Evolutionary conservation across 2,329 filamentous ascomycete genomes (phyloP).

Genomic region (Chaetomiaceae sp.): DNA sequence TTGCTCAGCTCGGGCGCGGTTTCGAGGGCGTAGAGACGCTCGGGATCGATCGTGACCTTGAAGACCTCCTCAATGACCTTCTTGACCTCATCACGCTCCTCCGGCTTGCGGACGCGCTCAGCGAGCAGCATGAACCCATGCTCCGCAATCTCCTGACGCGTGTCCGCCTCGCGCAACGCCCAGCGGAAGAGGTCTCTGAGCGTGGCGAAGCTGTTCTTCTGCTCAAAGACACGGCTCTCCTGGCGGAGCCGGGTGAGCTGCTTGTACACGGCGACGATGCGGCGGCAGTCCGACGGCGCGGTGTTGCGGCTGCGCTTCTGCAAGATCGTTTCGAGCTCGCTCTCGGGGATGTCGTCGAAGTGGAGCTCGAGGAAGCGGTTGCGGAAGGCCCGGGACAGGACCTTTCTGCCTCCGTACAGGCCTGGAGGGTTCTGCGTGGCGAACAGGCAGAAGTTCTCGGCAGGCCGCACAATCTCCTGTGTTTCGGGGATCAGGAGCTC

Average conservation of each 20-base stretch:
- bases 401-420: conserved; percentile 90
- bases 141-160: conserved; percentile 78
- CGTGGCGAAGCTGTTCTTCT: conserved; percentile 96
- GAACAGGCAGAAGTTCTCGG: conserved; percentile 95
- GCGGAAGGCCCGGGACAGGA: conserved; percentile 87
- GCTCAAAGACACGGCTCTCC: conserved; percentile 87
- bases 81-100: conserved; percentile 81
- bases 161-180: conserved; percentile 81
- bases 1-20: conserved; percentile 53
- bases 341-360: conserved; percentile 95
- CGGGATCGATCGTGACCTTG: conserved; percentile 75
- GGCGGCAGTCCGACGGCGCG: conserved; percentile 82
- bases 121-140: conserved; percentile 97
- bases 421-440: conserved; percentile 97
- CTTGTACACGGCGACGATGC: conserved; percentile 91
- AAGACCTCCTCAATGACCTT: conserved; percentile 85
- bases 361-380: conserved; percentile 97
- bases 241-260: conserved; percentile 87
- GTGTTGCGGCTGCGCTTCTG: conserved; percentile 81
- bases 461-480: conserved; percentile 86
- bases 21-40: conserved; percentile 64
- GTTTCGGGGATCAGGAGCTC: conserved; percentile 96
- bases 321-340: conserved; percentile 87
- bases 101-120: conserved; percentile 86
- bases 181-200: conserved; percentile 93